Base-by-base conservation (phyloP, 345 rosid species). In the Aethionema arabicum region DNA sequence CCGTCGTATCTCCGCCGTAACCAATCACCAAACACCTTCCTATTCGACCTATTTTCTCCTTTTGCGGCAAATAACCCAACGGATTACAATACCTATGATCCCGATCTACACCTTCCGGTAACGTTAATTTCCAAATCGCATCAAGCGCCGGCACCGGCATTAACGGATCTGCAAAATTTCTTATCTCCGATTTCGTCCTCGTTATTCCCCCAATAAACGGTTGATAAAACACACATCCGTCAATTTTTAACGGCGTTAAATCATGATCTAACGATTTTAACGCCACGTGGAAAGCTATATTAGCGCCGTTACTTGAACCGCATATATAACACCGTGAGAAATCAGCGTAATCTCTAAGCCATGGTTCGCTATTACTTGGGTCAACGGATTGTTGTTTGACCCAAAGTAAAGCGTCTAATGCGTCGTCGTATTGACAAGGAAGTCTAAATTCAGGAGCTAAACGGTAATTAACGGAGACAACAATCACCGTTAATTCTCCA, bases 21-120 rank as follows among this genome's bases (percentile, higher is more conserved):
- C 79, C 77, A 4, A 72, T 50, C 59, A 76, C 76, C 42, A 76
- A 31, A 50, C 79, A 76, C 50, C 76, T 43, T 44, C 73, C 76
- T 13, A 76, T 15, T 2, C 36, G 36, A 7, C 60, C 57, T 6
- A 72, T 7, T 58, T 54, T 76, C 32, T 68, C 69, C 58, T 46
- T 63, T 3, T 72, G 74, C 13, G 71, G 66, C 41, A 51, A 47
- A 11, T 68, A 73, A 2, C 64, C 73, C n/a, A 35, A 2, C 11
- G 79, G 79, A 38, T 76, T 76, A 52, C 76, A 72, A 14, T 51
- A 76, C 65, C 77, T 65, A 15, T 76, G 79, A 13, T 76, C 79
- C 11, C 74, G 32, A 49, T 67, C 71, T 13, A 73, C 73, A n/a
- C 72, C 58, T 12, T 57, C 8, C 3, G 79, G 79, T 21, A 76